A percentile compares a stretch with the other conserved stretches of the same genome.
Evolutionary conservation across 257 asterid species (phyloP).

Genomic region (Gentiana straminea): DNA sequence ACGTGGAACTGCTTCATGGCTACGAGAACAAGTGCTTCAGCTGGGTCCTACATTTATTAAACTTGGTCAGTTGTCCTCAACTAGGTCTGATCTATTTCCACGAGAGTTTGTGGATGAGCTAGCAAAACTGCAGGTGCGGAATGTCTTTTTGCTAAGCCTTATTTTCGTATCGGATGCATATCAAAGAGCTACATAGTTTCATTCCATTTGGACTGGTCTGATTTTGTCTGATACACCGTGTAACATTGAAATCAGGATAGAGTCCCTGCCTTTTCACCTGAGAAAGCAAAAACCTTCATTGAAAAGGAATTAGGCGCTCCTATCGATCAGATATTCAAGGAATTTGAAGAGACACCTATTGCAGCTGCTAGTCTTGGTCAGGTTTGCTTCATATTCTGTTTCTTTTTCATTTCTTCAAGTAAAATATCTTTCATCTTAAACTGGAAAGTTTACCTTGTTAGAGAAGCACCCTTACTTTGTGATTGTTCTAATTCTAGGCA

Average conservation of each 20-base stretch:
- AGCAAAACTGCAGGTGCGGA: slow-evolving; percentile 78
- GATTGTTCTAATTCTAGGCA: background rate
- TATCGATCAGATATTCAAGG: slow-evolving; percentile 48
- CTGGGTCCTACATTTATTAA: slow-evolving; percentile 97
- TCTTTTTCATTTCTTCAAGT: slow-evolving; percentile 6
- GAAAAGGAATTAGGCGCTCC: slow-evolving; percentile 89
- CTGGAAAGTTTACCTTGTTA: too few relatives aligned
- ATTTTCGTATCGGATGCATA: too few relatives aligned
- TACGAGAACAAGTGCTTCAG: slow-evolving; percentile 72
- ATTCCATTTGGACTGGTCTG: background rate
- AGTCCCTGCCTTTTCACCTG: slow-evolving; percentile 87
- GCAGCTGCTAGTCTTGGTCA: slow-evolving; percentile 99
- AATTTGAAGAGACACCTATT: slow-evolving; percentile 85
- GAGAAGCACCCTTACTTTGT: background rate
- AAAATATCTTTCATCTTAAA: background rate
- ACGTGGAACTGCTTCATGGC: slow-evolving; percentile 79
- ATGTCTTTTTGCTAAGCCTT: background rate
- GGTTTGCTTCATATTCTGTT: slow-evolving; percentile 43
- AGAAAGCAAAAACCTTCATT: slow-evolving; percentile 56
- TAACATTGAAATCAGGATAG: slow-evolving; percentile 57
- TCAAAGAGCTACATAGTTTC: background rate
- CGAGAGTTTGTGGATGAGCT: slow-evolving; percentile 90
- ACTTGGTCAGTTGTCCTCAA: slow-evolving; percentile 86
- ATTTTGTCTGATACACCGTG: slow-evolving; percentile 2
- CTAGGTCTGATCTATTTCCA: slow-evolving; percentile 93